Evolutionary conservation across 305 asterid species (phyloP).

Genomic region (Fraxinus sp.): DNA sequence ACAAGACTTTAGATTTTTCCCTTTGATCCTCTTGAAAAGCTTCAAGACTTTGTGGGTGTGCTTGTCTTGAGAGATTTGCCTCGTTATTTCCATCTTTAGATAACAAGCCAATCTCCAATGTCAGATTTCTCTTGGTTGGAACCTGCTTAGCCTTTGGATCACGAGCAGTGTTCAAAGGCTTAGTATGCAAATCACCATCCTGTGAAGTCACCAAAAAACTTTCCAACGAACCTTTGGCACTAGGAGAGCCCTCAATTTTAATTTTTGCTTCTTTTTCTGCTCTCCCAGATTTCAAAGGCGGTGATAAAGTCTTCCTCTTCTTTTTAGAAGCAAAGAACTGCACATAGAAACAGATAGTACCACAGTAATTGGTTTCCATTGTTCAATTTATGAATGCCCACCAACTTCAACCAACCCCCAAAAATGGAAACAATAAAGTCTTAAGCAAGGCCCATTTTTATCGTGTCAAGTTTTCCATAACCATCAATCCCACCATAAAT

Average conservation of each 20-base stretch:
- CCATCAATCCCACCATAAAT: neutral
- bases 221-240: constrained; percentile 68
- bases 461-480: neutral
- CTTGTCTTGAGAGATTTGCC: constrained; percentile 14
- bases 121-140: constrained; percentile 57
- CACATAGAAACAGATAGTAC: constrained; percentile 16
- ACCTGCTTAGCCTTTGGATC: constrained; percentile 34
- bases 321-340: constrained; percentile 84
- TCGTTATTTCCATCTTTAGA: constrained; percentile 36
- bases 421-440: neutral
- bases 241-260: constrained; percentile 59
- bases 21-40: constrained; percentile 31
- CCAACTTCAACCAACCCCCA: neutral
- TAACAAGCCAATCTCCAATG: constrained; percentile 43
- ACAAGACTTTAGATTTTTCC: constrained; percentile 23
- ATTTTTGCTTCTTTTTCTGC: constrained; percentile 54
- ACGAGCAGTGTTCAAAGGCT: constrained; percentile 27
- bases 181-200: constrained; percentile 40
- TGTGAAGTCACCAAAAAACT: constrained; percentile 51
- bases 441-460: neutral
- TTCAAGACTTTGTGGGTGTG: constrained; percentile 24
- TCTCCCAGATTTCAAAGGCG: constrained; percentile 52
- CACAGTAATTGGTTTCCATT: neutral
- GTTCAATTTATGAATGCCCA: neutral
- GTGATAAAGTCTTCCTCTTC: constrained; percentile 78